A percentile compares a stretch with the other conserved stretches of the same genome.
phyloP scores from a whole-genome alignment of 2,329 filamentous ascomycete species.

The Cytospora piceicola region DNA sequence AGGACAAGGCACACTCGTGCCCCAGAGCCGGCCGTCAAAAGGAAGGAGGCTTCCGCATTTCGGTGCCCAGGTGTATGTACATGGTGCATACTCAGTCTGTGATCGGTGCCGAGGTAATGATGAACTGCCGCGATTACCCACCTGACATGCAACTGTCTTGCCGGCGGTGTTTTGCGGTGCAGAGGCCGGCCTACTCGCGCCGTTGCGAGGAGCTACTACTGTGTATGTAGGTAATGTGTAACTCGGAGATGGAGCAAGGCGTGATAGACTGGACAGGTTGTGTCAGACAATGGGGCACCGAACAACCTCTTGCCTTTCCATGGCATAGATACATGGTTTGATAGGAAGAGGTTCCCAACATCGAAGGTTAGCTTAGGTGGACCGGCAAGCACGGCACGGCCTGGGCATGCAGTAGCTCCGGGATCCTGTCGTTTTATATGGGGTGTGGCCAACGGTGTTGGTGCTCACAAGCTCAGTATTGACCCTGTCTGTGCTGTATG shows the following conservation, averaged over 20 bases:
- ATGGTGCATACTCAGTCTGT: not conserved
- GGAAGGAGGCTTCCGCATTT: not conserved
- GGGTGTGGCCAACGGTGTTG: not conserved
- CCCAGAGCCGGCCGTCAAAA: not conserved
- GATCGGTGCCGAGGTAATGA: too few species aligned
- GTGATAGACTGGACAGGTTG: not conserved
- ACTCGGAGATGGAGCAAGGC: not conserved
- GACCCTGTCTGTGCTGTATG: not conserved
- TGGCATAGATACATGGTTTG: too few species aligned
- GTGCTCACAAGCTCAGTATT: not conserved
- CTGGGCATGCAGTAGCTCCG: conserved; percentile 1
- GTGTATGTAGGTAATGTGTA: not conserved
- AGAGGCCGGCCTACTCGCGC: not conserved
- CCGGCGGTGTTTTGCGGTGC: not conserved
- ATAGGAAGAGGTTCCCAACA: not conserved
- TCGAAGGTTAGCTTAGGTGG: too few species aligned
- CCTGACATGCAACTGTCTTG: not conserved
- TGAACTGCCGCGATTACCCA: not conserved
- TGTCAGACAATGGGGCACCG: too few species aligned
- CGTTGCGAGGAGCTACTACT: too few species aligned
- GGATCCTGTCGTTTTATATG: not conserved
- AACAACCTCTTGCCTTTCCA: too few species aligned
- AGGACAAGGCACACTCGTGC: conserved; percentile 6
- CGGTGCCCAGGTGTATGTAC: not conserved
- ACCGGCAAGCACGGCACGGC: conserved; percentile 11